Base-by-base conservation (phyloP, 441 rosid species). In the Adansonia madagascariensis region DNA sequence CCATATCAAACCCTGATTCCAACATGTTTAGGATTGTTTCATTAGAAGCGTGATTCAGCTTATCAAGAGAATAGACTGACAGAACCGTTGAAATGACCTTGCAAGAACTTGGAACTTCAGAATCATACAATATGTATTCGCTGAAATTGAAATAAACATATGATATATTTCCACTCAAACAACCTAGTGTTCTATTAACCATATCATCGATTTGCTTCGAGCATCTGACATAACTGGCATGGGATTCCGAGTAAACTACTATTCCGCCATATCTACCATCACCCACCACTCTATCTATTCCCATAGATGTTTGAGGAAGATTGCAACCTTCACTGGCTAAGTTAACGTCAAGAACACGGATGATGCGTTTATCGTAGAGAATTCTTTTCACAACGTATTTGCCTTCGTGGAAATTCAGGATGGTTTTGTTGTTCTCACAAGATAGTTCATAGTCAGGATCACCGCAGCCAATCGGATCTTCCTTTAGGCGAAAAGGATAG, bases 1-100 rank as follows among this genome's bases (percentile, higher is more conserved):
- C 78, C 47, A 82, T 80, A 47, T 83, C 84, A 73, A 86, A 86
- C 52, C 86, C 86, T 43, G 53, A 65, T 50, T 81, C 80, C 81
- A 82, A 74, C 67, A 80, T 31, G 47, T 43, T n/a, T 72, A 69
- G 18, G 57, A 82, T 82, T 47, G 79, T 71, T 6, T 80, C 78
- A 71, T 83, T 80, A 57, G 86, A 83, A 76, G 78, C 81, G 79
- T 70, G 17, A 74, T 59, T 0, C 55, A 71, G 77, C 41, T 56
- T 7, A 74, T 66, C 78, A 17, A 15, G 15, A 62, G 12, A 11
- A 62, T 75, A 75, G 65, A 70, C 49, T n/a, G 77, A 66, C 3
- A 84, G 88, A 15, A 86, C 86, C 61, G 75, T 66, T 18, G 86
- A 79, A 53, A 78, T 1, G 46, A 74, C 74, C 8, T 41, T 5